Base-by-base conservation (phyloP, 2,329 filamentous ascomycete species). In the Fusarium dlaminii region DNA sequence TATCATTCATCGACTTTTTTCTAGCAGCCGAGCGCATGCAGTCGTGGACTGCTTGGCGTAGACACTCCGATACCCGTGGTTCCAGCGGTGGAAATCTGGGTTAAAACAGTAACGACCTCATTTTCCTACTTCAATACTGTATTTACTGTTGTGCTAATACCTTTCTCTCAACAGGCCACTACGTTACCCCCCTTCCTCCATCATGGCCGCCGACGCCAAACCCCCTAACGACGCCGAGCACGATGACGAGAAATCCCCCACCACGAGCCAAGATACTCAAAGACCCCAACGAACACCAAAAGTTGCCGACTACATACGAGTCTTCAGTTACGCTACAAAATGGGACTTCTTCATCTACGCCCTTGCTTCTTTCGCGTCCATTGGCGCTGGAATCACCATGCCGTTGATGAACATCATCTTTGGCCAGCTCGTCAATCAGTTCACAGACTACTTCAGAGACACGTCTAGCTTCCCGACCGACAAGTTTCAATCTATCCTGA, bases 351-450 rank as follows among this genome's bases (percentile, higher is more conserved):
- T 73, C 24, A 69, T 79, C 27, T 80, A 81, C n/a, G 66, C 63
- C 37, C 39, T 79, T 24, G 81, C 80, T 22, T 68, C 77, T 0
- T 14, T 79, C 9, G 80, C 81, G 5, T 82, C 82, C 1, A 74
- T 83, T 32, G 79, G 80, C 8, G 80, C 81, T 5, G 82, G 82
- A 0, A 66, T 79, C 6, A 76, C 79, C 5, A 62, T 84, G 60
- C 81, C 83, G 10, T 54, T 84, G 39, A 83, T 84, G 77, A 83
- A 81, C 54, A 70, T 84, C 32, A 78, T 84, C 18, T 81, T 84
- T 51, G 78, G 78, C 2, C 74, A 79, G 43, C 79, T 80, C 20
- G 79, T 80, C 27, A 68, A 73, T 17, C 70, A 80, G 30, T 80
- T 80, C 61, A 77, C 79, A 8, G 70, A 77, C 6, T 80, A 73